These are phyloP conservation scores for Chiua virens DNA, from an alignment of 768 basidiomycete genomes.

Conservation along the genomic window DNA sequence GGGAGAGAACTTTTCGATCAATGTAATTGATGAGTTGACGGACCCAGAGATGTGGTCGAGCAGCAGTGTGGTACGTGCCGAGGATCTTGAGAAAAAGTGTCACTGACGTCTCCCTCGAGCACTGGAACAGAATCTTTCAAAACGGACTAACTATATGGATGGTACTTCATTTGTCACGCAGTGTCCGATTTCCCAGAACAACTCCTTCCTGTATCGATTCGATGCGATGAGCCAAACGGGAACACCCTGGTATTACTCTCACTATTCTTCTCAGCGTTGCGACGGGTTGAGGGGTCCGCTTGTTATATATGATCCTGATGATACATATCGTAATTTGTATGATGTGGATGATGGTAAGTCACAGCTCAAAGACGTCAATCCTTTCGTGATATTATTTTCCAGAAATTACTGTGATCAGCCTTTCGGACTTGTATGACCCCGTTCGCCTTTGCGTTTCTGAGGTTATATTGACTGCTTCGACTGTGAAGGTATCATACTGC, in stretches of 20 bases:
- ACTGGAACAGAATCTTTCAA: constrained; percentile 58
- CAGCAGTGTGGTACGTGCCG: constrained; percentile 43
- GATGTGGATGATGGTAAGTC: constrained; percentile 46
- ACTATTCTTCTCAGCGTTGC: constrained; percentile 39
- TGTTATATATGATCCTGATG: constrained; percentile 42
- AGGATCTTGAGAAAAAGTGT: not conserved
- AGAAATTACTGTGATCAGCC: constrained; percentile 27
- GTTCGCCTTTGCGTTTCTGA: not conserved
- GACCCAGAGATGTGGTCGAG: constrained; percentile 49
- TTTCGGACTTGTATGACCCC: constrained; percentile 24
- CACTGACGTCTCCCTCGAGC: constrained; percentile 31
- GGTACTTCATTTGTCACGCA: constrained; percentile 41
- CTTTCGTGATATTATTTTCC: not conserved
- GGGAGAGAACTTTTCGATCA: constrained; percentile 42
- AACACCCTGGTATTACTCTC: constrained; percentile 39
- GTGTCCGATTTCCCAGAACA: constrained; percentile 30
- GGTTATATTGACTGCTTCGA: not conserved
- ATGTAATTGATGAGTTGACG: constrained; percentile 45
- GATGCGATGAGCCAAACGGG: constrained; percentile 22
- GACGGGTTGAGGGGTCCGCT: constrained; percentile 41
- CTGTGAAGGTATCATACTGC: constrained; percentile 21
- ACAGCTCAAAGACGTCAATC: not conserved
- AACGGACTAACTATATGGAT: constrained; percentile 43
- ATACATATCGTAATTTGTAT: constrained; percentile 38
- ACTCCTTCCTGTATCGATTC: constrained; percentile 26